Base-by-base conservation (phyloP, 2,329 filamentous ascomycete species). In the Calcarisporium arbuscula region DNA sequence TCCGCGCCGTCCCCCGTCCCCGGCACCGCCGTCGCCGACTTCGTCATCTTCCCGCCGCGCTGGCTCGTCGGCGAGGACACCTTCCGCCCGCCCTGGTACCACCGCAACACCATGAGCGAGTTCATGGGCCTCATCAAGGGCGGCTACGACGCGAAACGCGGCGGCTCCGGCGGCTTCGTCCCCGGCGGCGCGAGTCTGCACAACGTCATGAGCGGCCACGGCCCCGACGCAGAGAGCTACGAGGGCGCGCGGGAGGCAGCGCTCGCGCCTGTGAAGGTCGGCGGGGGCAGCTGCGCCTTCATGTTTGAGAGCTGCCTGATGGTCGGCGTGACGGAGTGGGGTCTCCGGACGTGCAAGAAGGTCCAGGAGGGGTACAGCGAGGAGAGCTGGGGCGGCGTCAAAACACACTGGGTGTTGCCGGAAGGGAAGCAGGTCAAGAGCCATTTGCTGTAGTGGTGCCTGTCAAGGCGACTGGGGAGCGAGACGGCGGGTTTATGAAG, bases 301-400 rank as follows among this genome's bases (percentile, higher is more conserved):
- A 82, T 82, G 77, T 82, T 82, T 47, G 77, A 82, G 65, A 82
- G 73, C 45, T 77, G 70, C 36, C 51, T 82, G 33, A 82, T 84
- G 77, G 65, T 85, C 4, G 81, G 80, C 0, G 78, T 85, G 15
- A 82, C 81, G 2, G 76, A 82, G 34, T 86, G 81, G 80, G 81
- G 80, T 1, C 57, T 75, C 35, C 56, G 62, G 46, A 68, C 74
- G 39, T 92, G 70, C 38, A 55, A 60, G 42, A 74, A 73, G 56
- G 65, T 74, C 11, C 73, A 77, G 64, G 38, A 44, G 22, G 41
- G 41, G 37, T 94, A 92, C 52, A 88, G 78, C 53, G 76, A 80
- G 38, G 83, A 94, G 65, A 89, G 84, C 54, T 95, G 87, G 87
- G 78, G 69, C 19, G 72, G 72, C 1, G 61, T 85, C 34, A 74